Conservation (phyloP, 2,329 filamentous ascomycete species). For the Exophiala sp. region DNA sequence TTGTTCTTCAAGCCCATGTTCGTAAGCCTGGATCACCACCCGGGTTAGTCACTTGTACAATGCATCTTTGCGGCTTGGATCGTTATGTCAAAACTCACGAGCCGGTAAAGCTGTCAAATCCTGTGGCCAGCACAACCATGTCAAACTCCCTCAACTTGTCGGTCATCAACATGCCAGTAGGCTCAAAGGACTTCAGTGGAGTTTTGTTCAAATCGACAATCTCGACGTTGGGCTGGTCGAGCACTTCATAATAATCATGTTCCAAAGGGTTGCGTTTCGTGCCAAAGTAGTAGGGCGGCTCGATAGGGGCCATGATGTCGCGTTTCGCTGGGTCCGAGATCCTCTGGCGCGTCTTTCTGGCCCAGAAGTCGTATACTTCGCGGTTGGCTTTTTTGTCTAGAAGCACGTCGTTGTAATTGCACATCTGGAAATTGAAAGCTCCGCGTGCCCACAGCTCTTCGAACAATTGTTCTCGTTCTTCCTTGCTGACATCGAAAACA, state of each 20-base stretch:
- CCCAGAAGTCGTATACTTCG: constrained; percentile 53
- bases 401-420: constrained; percentile 49
- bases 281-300: constrained; percentile 52
- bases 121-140: constrained; percentile 41
- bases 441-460: constrained; percentile 47
- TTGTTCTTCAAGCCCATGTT: constrained; percentile 38
- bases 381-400: constrained; percentile 45
- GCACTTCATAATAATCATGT: constrained; percentile 47
- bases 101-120: constrained; percentile 41
- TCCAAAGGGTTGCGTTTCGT: constrained; percentile 48
- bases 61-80: background rate
- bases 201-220: constrained; percentile 43
- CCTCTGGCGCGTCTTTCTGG: constrained; percentile 46
- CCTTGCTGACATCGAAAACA: constrained; percentile 14
- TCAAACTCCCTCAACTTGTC: constrained; percentile 34
- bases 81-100: constrained; percentile 9
- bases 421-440: constrained; percentile 51
- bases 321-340: constrained; percentile 47
- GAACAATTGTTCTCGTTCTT: constrained; percentile 41
- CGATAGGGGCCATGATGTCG: constrained; percentile 49
- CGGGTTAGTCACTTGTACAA: background rate
- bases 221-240: constrained; percentile 44
- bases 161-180: constrained; percentile 17
- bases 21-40: constrained; percentile 31
- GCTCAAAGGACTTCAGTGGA: constrained; percentile 26